Base-by-base conservation (phyloP, 2,329 filamentous ascomycete species). In the Neonectria faginata region DNA sequence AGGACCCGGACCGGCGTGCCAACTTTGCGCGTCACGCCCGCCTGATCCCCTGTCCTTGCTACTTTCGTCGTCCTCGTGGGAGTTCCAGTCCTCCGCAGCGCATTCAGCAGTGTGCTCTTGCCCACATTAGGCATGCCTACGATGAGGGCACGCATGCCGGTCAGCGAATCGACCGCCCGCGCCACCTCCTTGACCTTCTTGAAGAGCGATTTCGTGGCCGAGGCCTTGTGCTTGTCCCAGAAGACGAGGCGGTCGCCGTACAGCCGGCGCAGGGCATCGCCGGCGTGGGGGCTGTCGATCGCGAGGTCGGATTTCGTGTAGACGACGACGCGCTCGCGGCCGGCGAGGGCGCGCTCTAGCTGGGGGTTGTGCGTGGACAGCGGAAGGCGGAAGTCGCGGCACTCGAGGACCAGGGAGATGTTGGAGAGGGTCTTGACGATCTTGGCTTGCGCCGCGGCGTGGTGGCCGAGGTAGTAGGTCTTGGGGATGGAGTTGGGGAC, bases 101-200 rank as follows among this genome's bases (percentile, higher is more conserved):
- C 88, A 78, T 99, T 99, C 45, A 99, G 88, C n/a, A 99, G 84
- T 1, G 94, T 94, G 51, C 93, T 97, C 80, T 99, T 99, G 39
- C 96, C 96, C 0, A 97, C 93, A 76, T 99, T 99, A 39, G 96
- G 96, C 94, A 99, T 97, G 60, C 96, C 96, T 14, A 98, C 94
- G 1, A 98, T 88, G 78, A 99, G 87, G 61, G 94, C 88, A 53
- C 94, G 88, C 70, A 93, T 86, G n/a, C 94, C 94, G 8, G 92
- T 90, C n/a, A 98, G 81, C 22, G 87, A 87, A 71, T 89, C 78
- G 20, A 78, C 69, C 2, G 66, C 68, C 16, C 57, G 64, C 18
- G 79, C 78, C 18, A 74, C 65, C 42, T 76, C 70, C 41, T 75
- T 77, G 18, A 82, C 74, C 33, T 76, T 73, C 18, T 67, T 67